Base-by-base conservation (phyloP, 352 stramenopile species). In the Phytophthora pistaciae region DNA sequence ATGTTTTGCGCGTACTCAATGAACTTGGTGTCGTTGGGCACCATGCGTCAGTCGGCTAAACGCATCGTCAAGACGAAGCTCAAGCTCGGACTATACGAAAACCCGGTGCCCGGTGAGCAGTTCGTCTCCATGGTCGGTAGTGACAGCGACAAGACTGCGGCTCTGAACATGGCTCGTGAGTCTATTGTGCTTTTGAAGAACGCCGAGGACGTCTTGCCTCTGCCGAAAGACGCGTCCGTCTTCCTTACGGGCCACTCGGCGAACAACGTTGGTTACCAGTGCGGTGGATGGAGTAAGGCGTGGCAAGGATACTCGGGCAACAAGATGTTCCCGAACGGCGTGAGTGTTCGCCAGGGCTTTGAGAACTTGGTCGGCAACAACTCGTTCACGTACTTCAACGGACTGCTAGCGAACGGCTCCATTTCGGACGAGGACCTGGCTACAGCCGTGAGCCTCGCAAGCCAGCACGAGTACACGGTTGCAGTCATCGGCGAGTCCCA, bases 131-230 rank as follows among this genome's bases (percentile, higher is more conserved):
- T n/a, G 16, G 38, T 44, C 5, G 38, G 38, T 8, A 44, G 16
- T 18, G 38, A 44, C 16, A 13, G 5, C 14, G 38, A 44, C 38
- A 76, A 79, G 20, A 55, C 78, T n/a, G 59, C 71, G 6, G 84
- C 86, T 25, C 57, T 96, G 27, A 72, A 87, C 20, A 62, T 92
- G 23, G 87, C 85, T 14, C 84, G 79, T 14, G 88, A 96, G 46
- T 90, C 83, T 1, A 90, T 96, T 33, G 78, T 94, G 3, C 57
- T 97, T 1, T 60, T 96, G 25, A 84, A 96, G 68, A 97, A 97
- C 78, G 63, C 83, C 1, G 66, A 88, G 16, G 72, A 66, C 0
- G 63, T 83, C 3, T 66, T 94, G 8, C 87, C 87, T 5, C 49
- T 94, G 3, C 40, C 66, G 0, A 68, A 78, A 10, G 71, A 38